Evolutionary conservation across 176 grass and related monocot genomes (phyloP), one percentile per base, ranked within the genome.

Genomic region (Phyllostachys edulis): DNA sequence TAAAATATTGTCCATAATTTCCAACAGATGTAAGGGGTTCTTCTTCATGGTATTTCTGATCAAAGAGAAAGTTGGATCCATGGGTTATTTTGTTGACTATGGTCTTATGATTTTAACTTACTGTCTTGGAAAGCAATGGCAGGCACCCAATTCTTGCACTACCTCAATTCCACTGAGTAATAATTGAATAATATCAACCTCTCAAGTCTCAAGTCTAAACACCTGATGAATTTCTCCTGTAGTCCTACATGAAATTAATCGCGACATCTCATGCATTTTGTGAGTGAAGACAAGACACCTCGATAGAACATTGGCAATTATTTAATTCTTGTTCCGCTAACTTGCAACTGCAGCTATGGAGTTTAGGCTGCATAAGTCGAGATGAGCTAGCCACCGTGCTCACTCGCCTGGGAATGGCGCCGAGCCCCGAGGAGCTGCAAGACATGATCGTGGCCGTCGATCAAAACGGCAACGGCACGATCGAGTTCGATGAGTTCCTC

Each of bases 381-480:
- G 77, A 92, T 14, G 90, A 92, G 44, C 41, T 92, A 11, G 20
- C 10, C 21, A 68, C n/a, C 11, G 82, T 92, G 2, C 70, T 92
- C 64, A 57, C 23, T 62, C n/a, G 50, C 29, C 57, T 86, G 37
- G 86, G 86, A 3, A 78, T 86, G 61, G 29, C 82, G n/a, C 64
- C 83, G 26, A 83, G 60, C 20, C 56, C 67, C 32, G 56, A 92
- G 36, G 90, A 92, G 62, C 55, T 89, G 59, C 55, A 85, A 63
- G 86, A 88, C 45, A 88, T 88, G 90, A 88, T 92, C 57, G 79
- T 32, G 5, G 29, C 29, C 29, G 29, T 29, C 29, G 29, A 29
- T 29, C 29, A 29, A 29, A 1, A 92, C 6, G 77, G 86, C 45
- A 86, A 2, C 36, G 12, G 13, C 46, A 49, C 46, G 46, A 49